Evolutionary conservation across 352 stramenopile species (phyloP).

Genomic region (Pythium plurisporium): DNA sequence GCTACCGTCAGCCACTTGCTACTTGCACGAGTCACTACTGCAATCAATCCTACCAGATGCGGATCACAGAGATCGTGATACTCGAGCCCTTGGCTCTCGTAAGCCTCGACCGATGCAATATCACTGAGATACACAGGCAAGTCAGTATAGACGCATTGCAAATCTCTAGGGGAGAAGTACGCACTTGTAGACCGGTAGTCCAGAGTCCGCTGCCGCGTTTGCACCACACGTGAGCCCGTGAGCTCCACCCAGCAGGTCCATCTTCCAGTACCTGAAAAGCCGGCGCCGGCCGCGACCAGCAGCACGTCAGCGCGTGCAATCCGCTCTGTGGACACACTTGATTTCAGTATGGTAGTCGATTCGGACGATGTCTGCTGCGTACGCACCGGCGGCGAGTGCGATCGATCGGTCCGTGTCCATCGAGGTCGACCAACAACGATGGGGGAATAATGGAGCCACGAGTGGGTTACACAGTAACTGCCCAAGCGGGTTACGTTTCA

Average conservation of each 20-base stretch:
- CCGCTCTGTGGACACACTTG: conserved; percentile 30
- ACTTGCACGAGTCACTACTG: too few species aligned
- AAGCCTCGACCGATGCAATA: conserved; percentile 80
- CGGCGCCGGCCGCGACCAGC: conserved; percentile 82
- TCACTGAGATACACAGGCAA: too few species aligned
- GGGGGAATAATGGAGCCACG: not conserved
- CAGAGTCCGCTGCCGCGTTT: conserved; percentile 79
- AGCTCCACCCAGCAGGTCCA: too few species aligned
- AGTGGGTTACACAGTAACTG: not conserved
- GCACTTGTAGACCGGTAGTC: conserved; percentile 86
- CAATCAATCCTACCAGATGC: conserved; percentile 42
- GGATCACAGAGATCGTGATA: conserved; percentile 90
- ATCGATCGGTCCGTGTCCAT: not conserved
- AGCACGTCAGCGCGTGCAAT: conserved; percentile 80
- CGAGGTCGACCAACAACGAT: not conserved
- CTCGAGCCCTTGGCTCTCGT: conserved; percentile 70
- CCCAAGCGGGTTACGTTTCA: conserved; percentile 5
- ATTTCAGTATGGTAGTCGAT: not conserved
- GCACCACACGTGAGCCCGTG: not conserved
- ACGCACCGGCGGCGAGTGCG: conserved; percentile 12
- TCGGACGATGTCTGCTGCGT: not conserved
- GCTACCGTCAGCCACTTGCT: not conserved
- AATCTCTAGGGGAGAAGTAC: not conserved
- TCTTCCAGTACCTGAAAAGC: conserved; percentile 86
- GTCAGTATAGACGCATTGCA: not conserved